These are phyloP conservation scores for Ceratocystis colombiana DNA, from an alignment of 2,329 filamentous ascomycete genomes.

Conservation along the genomic window DNA sequence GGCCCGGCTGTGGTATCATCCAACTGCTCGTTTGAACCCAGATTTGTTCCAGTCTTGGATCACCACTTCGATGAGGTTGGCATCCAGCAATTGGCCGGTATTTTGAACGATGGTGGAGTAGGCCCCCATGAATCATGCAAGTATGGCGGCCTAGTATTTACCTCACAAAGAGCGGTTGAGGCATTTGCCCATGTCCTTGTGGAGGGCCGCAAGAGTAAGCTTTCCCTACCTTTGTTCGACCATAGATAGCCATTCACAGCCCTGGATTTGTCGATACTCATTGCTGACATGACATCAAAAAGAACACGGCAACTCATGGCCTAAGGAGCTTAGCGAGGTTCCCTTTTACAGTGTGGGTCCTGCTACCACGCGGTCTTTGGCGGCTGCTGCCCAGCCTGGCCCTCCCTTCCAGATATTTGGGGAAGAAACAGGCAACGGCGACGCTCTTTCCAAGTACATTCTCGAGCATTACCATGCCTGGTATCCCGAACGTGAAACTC, in stretches of 20 bases:
- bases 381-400: conserved; percentile 8
- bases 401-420: conserved; percentile 56
- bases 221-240: neutral
- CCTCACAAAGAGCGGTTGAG: conserved; percentile 73
- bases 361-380: conserved; percentile 66
- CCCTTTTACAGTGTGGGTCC: conserved; percentile 70
- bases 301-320: conserved; percentile 20
- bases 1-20: neutral
- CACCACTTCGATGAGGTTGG: conserved; percentile 56
- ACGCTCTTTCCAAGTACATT: conserved; percentile 67
- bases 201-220: conserved; percentile 19
- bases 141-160: conserved; percentile 78
- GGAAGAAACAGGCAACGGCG: conserved; percentile 74
- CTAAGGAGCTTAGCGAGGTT: conserved; percentile 36
- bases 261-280: neutral
- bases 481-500: conserved; percentile 37
- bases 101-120: conserved; percentile 41
- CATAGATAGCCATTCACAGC: neutral
- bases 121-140: conserved; percentile 28
- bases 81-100: conserved; percentile 41
- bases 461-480: conserved; percentile 59
- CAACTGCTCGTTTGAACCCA: conserved; percentile 46
- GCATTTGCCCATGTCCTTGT: conserved; percentile 56
- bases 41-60: conserved; percentile 67
- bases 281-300: neutral